Base-by-base conservation (phyloP, 176 grass and related monocot species). In the Rhynchospora tenuis region DNA sequence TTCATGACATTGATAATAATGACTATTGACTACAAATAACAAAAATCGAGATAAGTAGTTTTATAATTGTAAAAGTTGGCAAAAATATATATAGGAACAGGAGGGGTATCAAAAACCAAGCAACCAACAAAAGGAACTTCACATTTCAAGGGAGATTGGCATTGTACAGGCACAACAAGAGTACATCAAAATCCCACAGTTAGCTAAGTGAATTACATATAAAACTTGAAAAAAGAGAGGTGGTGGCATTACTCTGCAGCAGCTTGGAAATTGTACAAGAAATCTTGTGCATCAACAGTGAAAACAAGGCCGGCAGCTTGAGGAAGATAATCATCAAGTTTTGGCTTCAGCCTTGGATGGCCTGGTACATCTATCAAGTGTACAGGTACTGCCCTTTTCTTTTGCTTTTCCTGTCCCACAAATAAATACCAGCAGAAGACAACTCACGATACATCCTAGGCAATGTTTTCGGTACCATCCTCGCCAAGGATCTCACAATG, bases 351-450 rank as follows among this genome's bases (percentile, higher is more conserved):
- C 73, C 89, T 94, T 79, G 95, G 87, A 89, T 98, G 92, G n/a
- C 95, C 95, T 87, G 92, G 95, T 85, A 95, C 92, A 88, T 98
- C 95, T 87, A 98, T 83, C 87, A 98, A 59, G 89, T 90, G 91
- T 45, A 98, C 89, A 63, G 90, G 90, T 24, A 93, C 94, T 11
- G 79, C 29, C 91, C 91, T 98, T 58, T 90, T 86, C 61, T 85
- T 98, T 89, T 98, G 84, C 72, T 88, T 84, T 72, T 74, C 64
- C 20, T 69, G 24, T 72, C 38, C 14, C 63, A 58, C 29, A 47
- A 74, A 55, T 17, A 72, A 23, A 33, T 8, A 83, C 16, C 26
- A 65, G 51, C 13, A 73, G 9, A 50, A 67, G 51, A 52, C n/a
- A 74, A 74, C 22, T 52, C 45, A 16, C n/a, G 13, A 74, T 33